Evolutionary conservation across 1,284 basidiomycete genomes (phyloP), one percentile per base, ranked within the genome.

Genomic region (Marasmius oreades): DNA sequence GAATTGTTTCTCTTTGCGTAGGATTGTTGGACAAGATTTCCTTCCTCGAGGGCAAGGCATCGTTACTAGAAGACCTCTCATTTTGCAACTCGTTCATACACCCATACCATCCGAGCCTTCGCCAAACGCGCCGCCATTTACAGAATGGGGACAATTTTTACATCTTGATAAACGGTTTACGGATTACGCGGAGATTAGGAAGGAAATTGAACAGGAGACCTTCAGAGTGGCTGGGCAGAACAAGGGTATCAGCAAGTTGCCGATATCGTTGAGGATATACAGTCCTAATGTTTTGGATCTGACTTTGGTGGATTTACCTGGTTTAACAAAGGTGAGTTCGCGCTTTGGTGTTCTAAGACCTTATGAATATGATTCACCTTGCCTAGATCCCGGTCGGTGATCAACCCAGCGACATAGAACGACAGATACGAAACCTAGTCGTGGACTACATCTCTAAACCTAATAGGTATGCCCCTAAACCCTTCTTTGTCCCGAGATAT

Each of bases 201-300:
- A 90, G 63, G 97, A 99, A 76, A 99, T 99, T 62, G 96, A 99
- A 74, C 92, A 94, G 69, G 97, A 99, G 78, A 99, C 97, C 2
- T 95, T 91, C 71, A 80, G 96, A 45, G 96, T 99, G 26, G 96
- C 97, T 0, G 96, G 96, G 0, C 95, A 98, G 79, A 99, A 99
- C 76, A 99, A 98, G 77, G 96, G 97, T 53, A 90, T 99, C 59
- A 95, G 92, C 76, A 95, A 95, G 71, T 73, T 98, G 55, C 95
- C 96, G 5, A 98, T 98, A 68, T 90, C 93, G 61, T 78, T 98
- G 62, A 86, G 94, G 69, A 96, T 98, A 76, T 96, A 92, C 73
- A 95, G 94, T 62, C 93, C 95, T 23, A 86, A 95, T 67, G 96
- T 99, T 16, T 78, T 98, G 64, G 96, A 98, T 73, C 75, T 98